A percentile compares a stretch with the other conserved stretches of the same genome.
These are phyloP conservation scores for Apophysomyces variabilis DNA, from an alignment of 371 early-diverging fungal species.

Conservation along the genomic window DNA sequence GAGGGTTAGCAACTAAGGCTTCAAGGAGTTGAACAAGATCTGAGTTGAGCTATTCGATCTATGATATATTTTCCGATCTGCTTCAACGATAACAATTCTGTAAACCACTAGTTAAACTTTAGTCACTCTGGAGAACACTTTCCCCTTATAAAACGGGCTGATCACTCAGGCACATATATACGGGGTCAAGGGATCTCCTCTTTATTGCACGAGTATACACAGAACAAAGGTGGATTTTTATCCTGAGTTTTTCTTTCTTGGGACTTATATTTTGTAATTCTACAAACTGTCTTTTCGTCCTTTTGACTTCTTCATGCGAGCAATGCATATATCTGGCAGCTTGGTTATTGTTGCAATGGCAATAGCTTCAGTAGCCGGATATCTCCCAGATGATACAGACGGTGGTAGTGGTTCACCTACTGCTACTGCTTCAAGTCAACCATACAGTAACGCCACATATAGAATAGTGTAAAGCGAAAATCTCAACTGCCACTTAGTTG, in stretches of 20 bases:
- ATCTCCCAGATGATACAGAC: neutral
- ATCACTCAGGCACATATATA: neutral
- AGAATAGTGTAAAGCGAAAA: neutral
- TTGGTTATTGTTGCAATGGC: neutral
- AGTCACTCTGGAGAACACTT: no score
- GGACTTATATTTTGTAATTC: neutral
- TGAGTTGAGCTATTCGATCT: no score
- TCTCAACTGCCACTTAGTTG: conserved; percentile 16
- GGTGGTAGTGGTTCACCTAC: neutral
- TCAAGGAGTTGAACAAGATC: no score
- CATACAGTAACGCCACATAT: conserved; percentile 5
- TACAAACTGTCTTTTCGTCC: neutral
- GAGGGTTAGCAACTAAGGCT: no score
- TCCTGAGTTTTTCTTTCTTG: conserved; percentile 1
- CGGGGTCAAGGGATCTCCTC: neutral
- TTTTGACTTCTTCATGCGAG: neutral
- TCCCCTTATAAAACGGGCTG: neutral
- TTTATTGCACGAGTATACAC: conserved; percentile 6
- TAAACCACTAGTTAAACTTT: no score
- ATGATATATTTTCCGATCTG: no score
- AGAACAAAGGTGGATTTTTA: neutral
- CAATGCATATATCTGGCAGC: neutral
- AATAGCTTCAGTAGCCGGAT: neutral
- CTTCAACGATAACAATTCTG: no score
- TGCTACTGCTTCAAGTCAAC: neutral